These are phyloP conservation scores for Didymella keratinophila DNA, from an alignment of 2,329 filamentous ascomycete genomes.

Conservation along the genomic window DNA sequence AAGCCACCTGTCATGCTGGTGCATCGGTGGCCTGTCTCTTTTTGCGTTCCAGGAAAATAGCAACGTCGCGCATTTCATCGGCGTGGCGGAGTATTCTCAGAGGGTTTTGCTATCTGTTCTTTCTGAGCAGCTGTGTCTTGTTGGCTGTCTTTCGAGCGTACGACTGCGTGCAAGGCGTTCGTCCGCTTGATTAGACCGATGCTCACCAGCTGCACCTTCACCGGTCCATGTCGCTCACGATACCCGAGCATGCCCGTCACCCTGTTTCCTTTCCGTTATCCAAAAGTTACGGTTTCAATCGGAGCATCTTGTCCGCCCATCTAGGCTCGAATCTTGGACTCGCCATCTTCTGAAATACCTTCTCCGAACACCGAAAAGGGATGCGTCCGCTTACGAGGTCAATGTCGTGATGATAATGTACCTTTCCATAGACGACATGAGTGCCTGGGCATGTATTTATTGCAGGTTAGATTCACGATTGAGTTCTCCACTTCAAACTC, in stretches of 20 bases:
- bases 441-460: constrained; percentile 48
- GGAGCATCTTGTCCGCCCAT: constrained; percentile 27
- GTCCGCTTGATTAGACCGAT: constrained; percentile 27
- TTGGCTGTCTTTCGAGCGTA: constrained; percentile 27
- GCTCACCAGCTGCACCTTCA: constrained; percentile 30
- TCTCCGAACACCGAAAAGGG: constrained; percentile 23
- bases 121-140: constrained; percentile 33
- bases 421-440: constrained; percentile 38
- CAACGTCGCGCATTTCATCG: constrained; percentile 37
- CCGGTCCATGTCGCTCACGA: constrained; percentile 28
- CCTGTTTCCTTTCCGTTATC: constrained; percentile 30
- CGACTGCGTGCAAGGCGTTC: constrained; percentile 29
- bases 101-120: constrained; percentile 34
- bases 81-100: constrained; percentile 36
- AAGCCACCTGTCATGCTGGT: constrained; percentile 17
- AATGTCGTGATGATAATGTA: constrained; percentile 27
- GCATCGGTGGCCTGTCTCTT: constrained; percentile 18
- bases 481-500: constrained; percentile 31
- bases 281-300: constrained; percentile 47
- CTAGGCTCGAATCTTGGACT: constrained; percentile 32
- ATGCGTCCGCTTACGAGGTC: constrained; percentile 18
- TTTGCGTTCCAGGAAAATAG: constrained; percentile 36
- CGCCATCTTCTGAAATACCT: constrained; percentile 36
- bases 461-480: constrained; percentile 40
- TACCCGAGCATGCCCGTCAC: constrained; percentile 33